phyloP scores from a whole-genome alignment of 495 filamentous ascomycete genomes.

The Astrothelium subdiscretum region DNA sequence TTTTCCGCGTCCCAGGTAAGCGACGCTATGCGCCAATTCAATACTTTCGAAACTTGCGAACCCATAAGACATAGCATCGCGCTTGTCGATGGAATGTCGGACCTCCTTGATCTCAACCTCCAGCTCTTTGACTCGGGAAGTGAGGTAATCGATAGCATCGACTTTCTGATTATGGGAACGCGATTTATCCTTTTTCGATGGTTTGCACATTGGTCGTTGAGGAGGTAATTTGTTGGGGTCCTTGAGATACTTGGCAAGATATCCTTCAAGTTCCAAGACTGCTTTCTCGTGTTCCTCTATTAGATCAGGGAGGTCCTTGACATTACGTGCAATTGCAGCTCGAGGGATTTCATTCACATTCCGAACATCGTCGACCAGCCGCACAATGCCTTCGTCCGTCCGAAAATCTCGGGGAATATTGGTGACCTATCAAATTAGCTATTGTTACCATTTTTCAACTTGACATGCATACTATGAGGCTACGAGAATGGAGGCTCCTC shows the following conservation, averaged over 20 bases:
- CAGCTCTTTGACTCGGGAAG: slow-evolving; percentile 67
- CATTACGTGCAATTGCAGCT: slow-evolving; percentile 78
- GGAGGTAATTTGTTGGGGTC: slow-evolving; percentile 71
- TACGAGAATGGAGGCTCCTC: slow-evolving; percentile 75
- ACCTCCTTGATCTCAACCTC: slow-evolving; percentile 77
- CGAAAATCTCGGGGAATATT: slow-evolving; percentile 64
- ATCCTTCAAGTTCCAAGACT: slow-evolving; percentile 69
- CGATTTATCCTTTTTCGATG: slow-evolving; percentile 57
- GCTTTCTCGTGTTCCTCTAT: slow-evolving; percentile 73
- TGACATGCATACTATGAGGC: slow-evolving; percentile 56
- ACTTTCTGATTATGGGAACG: slow-evolving; percentile 57
- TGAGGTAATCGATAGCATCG: slow-evolving; percentile 90
- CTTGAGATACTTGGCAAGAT: slow-evolving; percentile 80
- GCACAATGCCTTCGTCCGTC: slow-evolving; percentile 76
- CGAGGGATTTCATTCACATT: slow-evolving; percentile 65
- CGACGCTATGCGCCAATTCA: slow-evolving; percentile 75
- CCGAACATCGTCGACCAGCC: slow-evolving; percentile 62
- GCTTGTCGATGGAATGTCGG: slow-evolving; percentile 67
- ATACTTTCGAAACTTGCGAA: slow-evolving; percentile 91
- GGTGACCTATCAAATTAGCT: slow-evolving; percentile 47
- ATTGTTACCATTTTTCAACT: slow-evolving; percentile 9
- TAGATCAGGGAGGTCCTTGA: slow-evolving; percentile 71
- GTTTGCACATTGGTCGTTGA: slow-evolving; percentile 65
- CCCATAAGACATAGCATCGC: slow-evolving; percentile 79
- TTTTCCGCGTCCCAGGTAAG: slow-evolving; percentile 67